Evolutionary conservation across 179 eudicot genomes (phyloP).

Genomic region (Amaranthus tricolor): DNA sequence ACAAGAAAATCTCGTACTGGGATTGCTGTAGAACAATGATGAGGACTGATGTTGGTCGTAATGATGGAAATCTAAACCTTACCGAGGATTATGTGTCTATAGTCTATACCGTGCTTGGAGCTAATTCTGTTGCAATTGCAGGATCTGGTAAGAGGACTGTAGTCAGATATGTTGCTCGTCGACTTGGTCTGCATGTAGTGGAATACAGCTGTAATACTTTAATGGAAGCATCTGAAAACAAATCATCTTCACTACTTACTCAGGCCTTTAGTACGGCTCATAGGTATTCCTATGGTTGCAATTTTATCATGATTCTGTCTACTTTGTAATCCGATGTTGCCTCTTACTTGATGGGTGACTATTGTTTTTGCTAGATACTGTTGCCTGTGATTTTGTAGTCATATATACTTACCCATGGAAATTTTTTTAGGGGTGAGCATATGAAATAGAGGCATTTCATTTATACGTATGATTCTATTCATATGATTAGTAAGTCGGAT

Average conservation of each 20-base stretch:
- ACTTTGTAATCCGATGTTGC: slow-evolving; percentile 1
- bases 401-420: neutral
- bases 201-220: slow-evolving; percentile 78
- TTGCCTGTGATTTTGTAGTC: neutral
- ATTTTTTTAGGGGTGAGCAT: neutral
- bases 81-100: neutral
- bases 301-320: slow-evolving; percentile 11
- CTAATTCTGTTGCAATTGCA: slow-evolving; percentile 39
- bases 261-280: slow-evolving; percentile 77
- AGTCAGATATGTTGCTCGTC: slow-evolving; percentile 71
- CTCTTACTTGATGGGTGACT: neutral
- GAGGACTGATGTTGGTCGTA: neutral
- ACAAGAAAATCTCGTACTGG: neutral
- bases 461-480: neutral
- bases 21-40: no score
- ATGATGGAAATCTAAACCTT: neutral
- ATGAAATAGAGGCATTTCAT: neutral
- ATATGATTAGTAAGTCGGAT: neutral
- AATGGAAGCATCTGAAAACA: slow-evolving; percentile 70
- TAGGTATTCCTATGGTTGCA: slow-evolving; percentile 45
- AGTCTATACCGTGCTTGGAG: slow-evolving; percentile 6
- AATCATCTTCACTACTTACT: slow-evolving; percentile 56
- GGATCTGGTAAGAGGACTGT: slow-evolving; percentile 94
- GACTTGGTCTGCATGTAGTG: slow-evolving; percentile 85
- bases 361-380: slow-evolving; percentile 5